Percentiles rank a stretch among this genome's conserved stretches.
phyloP scores from a whole-genome alignment of 1,284 basidiomycete genomes.

The Leccinum fallax region DNA sequence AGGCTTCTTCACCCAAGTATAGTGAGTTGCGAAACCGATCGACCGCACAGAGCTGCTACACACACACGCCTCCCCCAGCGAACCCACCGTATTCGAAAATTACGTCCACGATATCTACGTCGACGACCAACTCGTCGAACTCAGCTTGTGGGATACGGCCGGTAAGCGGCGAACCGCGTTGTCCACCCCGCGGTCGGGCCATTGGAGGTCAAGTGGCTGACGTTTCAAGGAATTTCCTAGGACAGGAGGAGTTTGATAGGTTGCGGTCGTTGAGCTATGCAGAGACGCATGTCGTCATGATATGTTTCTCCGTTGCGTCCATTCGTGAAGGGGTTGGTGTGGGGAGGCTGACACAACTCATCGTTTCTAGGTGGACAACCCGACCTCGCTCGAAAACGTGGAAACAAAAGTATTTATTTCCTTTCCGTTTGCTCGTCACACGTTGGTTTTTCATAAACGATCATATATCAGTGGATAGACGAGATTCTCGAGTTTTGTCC shows the following conservation, averaged over 20 bases:
- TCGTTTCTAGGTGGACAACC: conserved; percentile 77
- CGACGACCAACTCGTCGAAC: conserved; percentile 83
- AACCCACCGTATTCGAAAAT: conserved; percentile 93
- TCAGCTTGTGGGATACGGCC: conserved; percentile 96
- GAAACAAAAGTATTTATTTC: conserved; percentile 72
- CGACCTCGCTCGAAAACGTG: conserved; percentile 88
- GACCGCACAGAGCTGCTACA: not conserved
- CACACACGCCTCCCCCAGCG: conserved; percentile 47
- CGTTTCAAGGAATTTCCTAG: conserved; percentile 46
- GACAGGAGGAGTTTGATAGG: conserved; percentile 95
- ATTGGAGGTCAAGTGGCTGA: conserved; percentile 20
- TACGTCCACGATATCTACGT: conserved; percentile 86
- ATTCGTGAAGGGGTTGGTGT: no score
- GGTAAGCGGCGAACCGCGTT: conserved; percentile 51
- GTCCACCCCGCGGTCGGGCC: not conserved
- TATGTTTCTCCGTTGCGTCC: conserved; percentile 84
- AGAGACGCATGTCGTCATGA: conserved; percentile 93
- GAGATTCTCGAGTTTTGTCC: conserved; percentile 90
- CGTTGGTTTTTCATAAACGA: conserved; percentile 1
- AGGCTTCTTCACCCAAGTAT: conserved; percentile 87
- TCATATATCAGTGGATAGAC: conserved; percentile 72
- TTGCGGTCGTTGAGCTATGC: conserved; percentile 90
- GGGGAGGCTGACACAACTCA: not conserved
- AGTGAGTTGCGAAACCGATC: conserved; percentile 52
- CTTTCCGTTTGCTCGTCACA: not conserved